Conservation (phyloP, 2,329 filamentous ascomycete species). For the Aspergillus hortae region DNA sequence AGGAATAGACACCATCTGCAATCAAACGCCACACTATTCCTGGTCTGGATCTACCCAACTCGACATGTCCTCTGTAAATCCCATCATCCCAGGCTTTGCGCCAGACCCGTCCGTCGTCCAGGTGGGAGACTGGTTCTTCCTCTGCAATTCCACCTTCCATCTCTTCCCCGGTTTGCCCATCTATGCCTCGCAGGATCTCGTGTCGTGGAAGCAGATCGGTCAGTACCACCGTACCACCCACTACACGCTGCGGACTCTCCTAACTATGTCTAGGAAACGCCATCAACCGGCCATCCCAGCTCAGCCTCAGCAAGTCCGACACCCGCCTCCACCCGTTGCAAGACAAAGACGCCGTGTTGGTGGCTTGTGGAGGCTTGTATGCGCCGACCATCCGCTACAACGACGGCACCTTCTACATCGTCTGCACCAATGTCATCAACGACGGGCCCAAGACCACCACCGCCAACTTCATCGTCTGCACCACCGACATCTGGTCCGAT, state of each 20-base stretch:
- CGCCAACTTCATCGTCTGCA: not conserved
- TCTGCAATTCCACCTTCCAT: slow-evolving; percentile 66
- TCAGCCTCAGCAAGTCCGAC: not conserved
- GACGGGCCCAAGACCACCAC: not conserved
- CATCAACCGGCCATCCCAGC: not conserved
- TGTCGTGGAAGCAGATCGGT: slow-evolving; percentile 30
- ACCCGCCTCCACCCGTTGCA: not conserved
- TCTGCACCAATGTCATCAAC: slow-evolving; percentile 31
- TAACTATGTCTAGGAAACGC: not conserved
- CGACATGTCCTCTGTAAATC: slow-evolving; percentile 3
- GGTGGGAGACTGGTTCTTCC: slow-evolving; percentile 17
- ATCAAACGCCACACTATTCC: too few species aligned
- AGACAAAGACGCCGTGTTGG: not conserved
- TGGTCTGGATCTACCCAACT: too few species aligned
- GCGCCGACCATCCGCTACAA: slow-evolving; percentile 46
- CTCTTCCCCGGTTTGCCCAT: slow-evolving; percentile 66
- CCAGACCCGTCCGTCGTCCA: slow-evolving; percentile 14
- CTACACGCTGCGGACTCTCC: too few species aligned
- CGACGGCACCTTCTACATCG: slow-evolving; percentile 43
- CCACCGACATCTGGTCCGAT: not conserved
- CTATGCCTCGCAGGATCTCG: slow-evolving; percentile 33
- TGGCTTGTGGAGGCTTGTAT: slow-evolving; percentile 30
- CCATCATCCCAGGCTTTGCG: slow-evolving; percentile 16
- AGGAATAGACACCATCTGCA: too few species aligned
- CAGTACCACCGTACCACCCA: slow-evolving; percentile 9